Evolutionary conservation across 495 filamentous ascomycete species (phyloP), one percentile per base, ranked within the genome.

Genomic region (Hypoxylon rickii): DNA sequence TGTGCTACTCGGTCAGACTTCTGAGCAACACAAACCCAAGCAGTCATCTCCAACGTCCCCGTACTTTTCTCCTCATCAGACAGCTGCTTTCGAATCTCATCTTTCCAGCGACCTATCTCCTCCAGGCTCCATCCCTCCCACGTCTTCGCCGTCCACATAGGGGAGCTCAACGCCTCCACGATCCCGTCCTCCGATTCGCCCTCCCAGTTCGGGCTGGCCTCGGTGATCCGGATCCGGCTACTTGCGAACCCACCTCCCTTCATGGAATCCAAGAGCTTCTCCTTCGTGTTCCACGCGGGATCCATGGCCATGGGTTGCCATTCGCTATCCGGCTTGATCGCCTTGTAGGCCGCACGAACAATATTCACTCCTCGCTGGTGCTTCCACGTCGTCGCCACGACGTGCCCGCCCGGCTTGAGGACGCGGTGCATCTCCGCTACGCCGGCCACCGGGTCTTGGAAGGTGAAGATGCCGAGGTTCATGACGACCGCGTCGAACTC

Each of bases 31-130:
- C 80, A 80, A 63, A 80, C 74, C 64, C 77, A 73, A 1, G 81
- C 76, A 31, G 82, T 68, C 53, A 83, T 74, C 67, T 78, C 77
- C 22, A 81, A 66, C 31, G 72, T 65, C 7, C 73, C 71, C 50
- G 76, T 76, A 54, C 71, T 66, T 61, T 70, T 71, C 44, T 79
- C 77, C 40, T 73, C 59, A 29, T 71, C 70, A 12, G 57, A 67
- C 16, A 71, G 56, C 38, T 66, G 66, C 39, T 70, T 69, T 42
- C 64, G 61, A 40, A 61, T 49, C 51, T 69, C 56, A 10, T 55
- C 61, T 16, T 37, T 52, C 61, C 65, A 67, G n/a, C 44, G 41
- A 13, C 20, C 46, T 29, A 48, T 51, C 22, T 63, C 70, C 43
- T 69, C 70, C 8, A 66, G 44, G 42, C 66, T 62, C 58, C 57